Base-by-base conservation (phyloP, 306 rosid genomes). In the Canavalia ensiformis region DNA sequence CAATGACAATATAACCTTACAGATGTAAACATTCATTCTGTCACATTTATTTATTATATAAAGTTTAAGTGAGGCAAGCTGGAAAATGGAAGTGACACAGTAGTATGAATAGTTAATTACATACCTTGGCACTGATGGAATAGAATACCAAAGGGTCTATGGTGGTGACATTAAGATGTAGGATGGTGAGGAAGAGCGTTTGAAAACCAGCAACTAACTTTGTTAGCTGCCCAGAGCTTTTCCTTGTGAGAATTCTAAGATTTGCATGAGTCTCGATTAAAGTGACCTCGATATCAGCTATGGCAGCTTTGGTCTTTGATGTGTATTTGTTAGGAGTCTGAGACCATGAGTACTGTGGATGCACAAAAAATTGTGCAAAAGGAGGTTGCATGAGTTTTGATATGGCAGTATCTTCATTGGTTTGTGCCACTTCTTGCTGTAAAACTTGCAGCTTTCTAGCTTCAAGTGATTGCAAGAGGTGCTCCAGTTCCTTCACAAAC, bases 241-340 rank as follows among this genome's bases (percentile, higher is more conserved):
- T 88, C 56, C 83, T 82, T 0, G 92, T 87, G 28, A 92, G 87
- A 29, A 95, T 91, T 86, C 95, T 84, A 51, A 95, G 91, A 79
- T 84, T 95, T 74, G 97, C 97, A 78, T 95, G 97, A 31, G 93
- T 95, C 81, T 95, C 99, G 37, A 91, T 92, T 85, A 95, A 77
- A 13, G 97, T 92, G 6, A 95, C 97, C 85, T 95, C 99, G 80
- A 95, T 90, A 31, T 95, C 97, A 56, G 97, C 99, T 25, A 88
- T 84, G 59, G 92, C 87, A 62, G 92, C 95, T 35, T 87, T 82
- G 29, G 85, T 82, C 60, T 91, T 88, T 8, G 94, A 84, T 60
- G 92, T 84, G 76, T 77, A 88, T 57, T 89, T 90, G 84, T 87
- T 91, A 30, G 94, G 89, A 76, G 65, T 72, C 74, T 88, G 94